These are phyloP conservation scores for Eimeria falciformis DNA, from an alignment of 169 alveolate genomes.

Conservation along the genomic window DNA sequence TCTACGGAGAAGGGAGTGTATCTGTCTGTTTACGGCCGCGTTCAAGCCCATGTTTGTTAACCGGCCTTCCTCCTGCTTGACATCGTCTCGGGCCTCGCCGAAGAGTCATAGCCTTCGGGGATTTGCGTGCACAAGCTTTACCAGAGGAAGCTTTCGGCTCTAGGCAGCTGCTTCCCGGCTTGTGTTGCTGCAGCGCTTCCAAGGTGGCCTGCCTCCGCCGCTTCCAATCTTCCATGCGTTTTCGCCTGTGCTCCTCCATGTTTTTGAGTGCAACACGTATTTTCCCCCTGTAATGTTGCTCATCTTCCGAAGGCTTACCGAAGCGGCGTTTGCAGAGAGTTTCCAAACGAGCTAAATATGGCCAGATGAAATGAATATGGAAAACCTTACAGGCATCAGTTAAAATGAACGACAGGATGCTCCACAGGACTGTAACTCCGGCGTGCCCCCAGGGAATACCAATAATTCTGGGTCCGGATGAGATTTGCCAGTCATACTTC, in stretches of 20 bases:
- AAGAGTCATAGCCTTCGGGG: neutral
- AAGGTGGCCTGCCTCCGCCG: slow-evolving; percentile 56
- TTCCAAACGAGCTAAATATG: neutral
- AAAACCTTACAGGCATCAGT: slow-evolving; percentile 68
- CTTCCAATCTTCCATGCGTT: slow-evolving; percentile 42
- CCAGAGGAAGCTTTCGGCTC: neutral
- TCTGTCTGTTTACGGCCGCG: too few relatives aligned
- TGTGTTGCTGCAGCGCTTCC: slow-evolving; percentile 51
- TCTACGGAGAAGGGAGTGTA: too few relatives aligned
- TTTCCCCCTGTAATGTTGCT: slow-evolving; percentile 52
- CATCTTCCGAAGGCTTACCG: neutral
- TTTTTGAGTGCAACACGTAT: slow-evolving; percentile 52
- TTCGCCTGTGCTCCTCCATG: slow-evolving; percentile 59
- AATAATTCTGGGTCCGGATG: slow-evolving; percentile 72
- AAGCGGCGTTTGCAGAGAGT: neutral
- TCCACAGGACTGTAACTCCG: slow-evolving; percentile 70
- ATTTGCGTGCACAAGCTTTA: neutral
- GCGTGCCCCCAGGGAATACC: slow-evolving; percentile 79
- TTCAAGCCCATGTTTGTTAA: slow-evolving; percentile 37
- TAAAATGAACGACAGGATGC: slow-evolving; percentile 69
- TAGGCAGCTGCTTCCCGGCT: neutral
- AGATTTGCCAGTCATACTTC: slow-evolving; percentile 64
- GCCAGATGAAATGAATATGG: slow-evolving; percentile 49
- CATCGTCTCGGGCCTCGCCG: slow-evolving; percentile 30
- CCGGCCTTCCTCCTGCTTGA: slow-evolving; percentile 34